These are phyloP conservation scores for Eremothecium cymbalariae DNA, from an alignment of 1,139 yeast species.

Conservation along the genomic window DNA sequence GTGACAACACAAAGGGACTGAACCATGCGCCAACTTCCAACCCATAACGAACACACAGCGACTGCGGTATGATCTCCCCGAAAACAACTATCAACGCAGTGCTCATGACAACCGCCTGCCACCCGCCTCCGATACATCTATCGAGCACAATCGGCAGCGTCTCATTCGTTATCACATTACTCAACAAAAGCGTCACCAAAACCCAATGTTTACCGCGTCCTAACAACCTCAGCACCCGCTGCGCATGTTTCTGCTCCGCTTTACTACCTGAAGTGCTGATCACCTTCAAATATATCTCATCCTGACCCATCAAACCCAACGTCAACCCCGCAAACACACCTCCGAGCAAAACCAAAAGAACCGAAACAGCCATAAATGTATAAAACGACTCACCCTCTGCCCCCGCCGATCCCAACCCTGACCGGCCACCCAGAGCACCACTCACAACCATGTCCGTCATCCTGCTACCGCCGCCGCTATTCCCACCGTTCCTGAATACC, in stretches of 20 bases:
- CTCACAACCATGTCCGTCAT: too few relatives aligned
- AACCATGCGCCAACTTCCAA: conserved; percentile 84
- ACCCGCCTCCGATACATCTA: conserved; percentile 90
- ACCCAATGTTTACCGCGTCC: conserved; percentile 95
- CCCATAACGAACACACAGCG: conserved; percentile 87
- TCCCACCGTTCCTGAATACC: too few relatives aligned
- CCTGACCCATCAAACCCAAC: conserved; percentile 94
- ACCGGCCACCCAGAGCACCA: not conserved
- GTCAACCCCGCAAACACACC: conserved; percentile 97
- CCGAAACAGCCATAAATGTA: conserved; percentile 44
- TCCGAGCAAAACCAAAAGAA: conserved; percentile 69
- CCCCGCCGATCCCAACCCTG: conserved; percentile 2
- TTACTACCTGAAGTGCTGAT: conserved; percentile 44
- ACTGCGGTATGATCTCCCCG: conserved; percentile 96
- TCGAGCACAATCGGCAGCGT: conserved; percentile 91
- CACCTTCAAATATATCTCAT: conserved; percentile 79
- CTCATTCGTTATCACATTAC: conserved; percentile 91
- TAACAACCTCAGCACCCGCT: conserved; percentile 61
- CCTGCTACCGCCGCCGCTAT: too few relatives aligned
- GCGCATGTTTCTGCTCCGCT: conserved; percentile 62
- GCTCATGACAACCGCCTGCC: conserved; percentile 92
- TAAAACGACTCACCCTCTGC: conserved; percentile 12
- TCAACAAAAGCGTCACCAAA: conserved; percentile 76
- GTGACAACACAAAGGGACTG: conserved; percentile 73
- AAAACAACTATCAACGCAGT: conserved; percentile 89